Base-by-base conservation (phyloP, 2,329 filamentous ascomycete genomes). In the Paracoccidioides lutzii region DNA sequence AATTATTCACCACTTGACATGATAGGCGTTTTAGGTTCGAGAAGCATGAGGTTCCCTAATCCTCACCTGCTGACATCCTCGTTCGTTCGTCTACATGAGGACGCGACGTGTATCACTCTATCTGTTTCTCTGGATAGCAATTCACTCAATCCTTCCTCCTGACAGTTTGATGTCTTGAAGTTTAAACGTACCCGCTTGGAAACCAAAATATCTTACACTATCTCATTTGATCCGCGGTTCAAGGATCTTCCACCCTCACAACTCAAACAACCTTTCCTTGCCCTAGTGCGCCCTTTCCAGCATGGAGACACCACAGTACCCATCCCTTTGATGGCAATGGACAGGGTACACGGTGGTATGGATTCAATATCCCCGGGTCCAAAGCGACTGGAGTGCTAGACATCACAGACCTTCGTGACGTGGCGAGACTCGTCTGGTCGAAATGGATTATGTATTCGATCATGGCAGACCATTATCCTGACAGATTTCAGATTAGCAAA, bases 361-460 rank as follows among this genome's bases (percentile, higher is more conserved):
- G 55, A 52, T 56, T 55, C 48, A 35, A 45, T 38, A 32, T 55
- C 49, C 38, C 50, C 52, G 15, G 53, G 33, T 53, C 45, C 42
- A 52, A 44, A 41, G 14, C 46, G 30, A 50, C 42, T 49, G 46
- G 33, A 53, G 45, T 37, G 51, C 55, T 55, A 56, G 55, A 56
- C 38, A 30, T 56, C 28, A 40, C 52, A 46, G 42, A 41, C 37
- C 33, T 56, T 48, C 55, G 46, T 61, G 59, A 61, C 60, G 60
- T 61, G 60, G 60, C 60, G 56, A n/a, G 7, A 48, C 8, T 15
- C 53, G 49, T 60, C 53, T 61, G 58, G 59, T 40, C 38, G 51
- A 35, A 42, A 42, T 3, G 15, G 38, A 14, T 33, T 53, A 32
- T 37, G 33, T 44, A 44, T 56, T 48, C 32, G 22, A 38, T 56